Evolutionary conservation across 768 basidiomycete genomes (phyloP).

Genomic region (Auriscalpium microsporum): DNA sequence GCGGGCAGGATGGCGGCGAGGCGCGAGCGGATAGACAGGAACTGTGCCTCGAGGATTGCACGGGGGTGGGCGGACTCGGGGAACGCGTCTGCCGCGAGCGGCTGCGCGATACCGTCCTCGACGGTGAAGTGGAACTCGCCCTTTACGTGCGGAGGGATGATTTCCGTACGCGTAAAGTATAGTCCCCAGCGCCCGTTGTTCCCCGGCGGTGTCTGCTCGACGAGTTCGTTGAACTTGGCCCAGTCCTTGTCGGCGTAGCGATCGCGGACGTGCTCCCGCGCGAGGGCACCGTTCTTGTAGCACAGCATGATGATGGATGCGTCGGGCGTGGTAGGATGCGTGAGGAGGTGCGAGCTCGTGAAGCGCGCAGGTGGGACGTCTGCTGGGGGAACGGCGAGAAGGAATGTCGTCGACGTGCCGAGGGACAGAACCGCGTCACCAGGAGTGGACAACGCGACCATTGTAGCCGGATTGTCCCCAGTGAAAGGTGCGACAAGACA

Average conservation of each 20-base stretch:
- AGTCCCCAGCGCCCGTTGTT: constrained; percentile 58
- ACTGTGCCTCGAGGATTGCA: constrained; percentile 77
- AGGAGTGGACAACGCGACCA: constrained; percentile 62
- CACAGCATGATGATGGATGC: constrained; percentile 86
- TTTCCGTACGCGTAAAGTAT: constrained; percentile 81
- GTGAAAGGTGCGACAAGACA: constrained; percentile 81
- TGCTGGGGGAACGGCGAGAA: constrained; percentile 66
- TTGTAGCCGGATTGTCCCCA: constrained; percentile 84
- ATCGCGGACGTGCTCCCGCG: constrained; percentile 70
- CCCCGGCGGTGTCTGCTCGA: constrained; percentile 45
- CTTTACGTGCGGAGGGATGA: constrained; percentile 70
- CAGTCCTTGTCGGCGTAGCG: constrained; percentile 53
- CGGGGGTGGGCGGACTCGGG: constrained; percentile 51
- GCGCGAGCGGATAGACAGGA: constrained; percentile 71
- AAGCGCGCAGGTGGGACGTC: constrained; percentile 57
- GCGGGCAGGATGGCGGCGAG: constrained; percentile 59
- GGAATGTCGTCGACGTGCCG: constrained; percentile 82
- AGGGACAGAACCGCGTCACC: constrained; percentile 81
- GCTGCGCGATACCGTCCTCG: constrained; percentile 15
- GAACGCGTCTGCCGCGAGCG: constrained; percentile 23
- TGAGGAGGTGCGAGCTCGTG: constrained; percentile 67
- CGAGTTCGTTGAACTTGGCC: constrained; percentile 59
- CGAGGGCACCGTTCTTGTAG: constrained; percentile 83
- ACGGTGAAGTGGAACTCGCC: constrained; percentile 62
- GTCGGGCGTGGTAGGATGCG: constrained; percentile 52